phyloP scores from a whole-genome alignment of 306 rosid genomes.

The Astragalus membranaceus region DNA sequence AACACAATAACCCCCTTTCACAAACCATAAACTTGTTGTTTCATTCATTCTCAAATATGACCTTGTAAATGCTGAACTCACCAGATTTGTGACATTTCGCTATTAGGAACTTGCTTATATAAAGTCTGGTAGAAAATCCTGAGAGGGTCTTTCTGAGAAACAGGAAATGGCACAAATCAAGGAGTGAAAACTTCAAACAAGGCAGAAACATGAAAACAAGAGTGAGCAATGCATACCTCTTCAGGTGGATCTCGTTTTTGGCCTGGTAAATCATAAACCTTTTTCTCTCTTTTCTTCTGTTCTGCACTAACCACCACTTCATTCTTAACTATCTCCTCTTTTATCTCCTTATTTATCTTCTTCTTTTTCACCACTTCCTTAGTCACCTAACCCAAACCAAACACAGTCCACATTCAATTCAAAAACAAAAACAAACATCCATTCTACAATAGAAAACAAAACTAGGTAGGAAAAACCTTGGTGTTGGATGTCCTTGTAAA shows the following conservation, averaged over 20 bases:
- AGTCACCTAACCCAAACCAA: conserved; percentile 6
- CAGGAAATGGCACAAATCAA: not conserved
- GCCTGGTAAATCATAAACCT: conserved; percentile 80
- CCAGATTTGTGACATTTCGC: conserved; percentile 92
- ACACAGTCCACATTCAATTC: not conserved
- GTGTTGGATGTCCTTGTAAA: conserved; percentile 15
- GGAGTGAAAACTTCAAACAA: not conserved
- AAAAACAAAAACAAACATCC: not conserved
- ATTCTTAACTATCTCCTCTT: not conserved
- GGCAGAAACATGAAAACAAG: not conserved
- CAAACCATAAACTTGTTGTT: not conserved
- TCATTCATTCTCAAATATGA: not conserved
- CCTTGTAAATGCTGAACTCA: conserved; percentile 25
- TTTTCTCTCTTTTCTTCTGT: conserved; percentile 44
- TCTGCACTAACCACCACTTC: not conserved
- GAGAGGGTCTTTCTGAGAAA: conserved; percentile 72
- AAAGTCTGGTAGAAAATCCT: conserved; percentile 73
- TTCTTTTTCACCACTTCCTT: conserved; percentile 44
- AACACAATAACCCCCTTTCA: not conserved
- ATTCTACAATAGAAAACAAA: not conserved
- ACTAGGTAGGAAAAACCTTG: conserved; percentile 23
- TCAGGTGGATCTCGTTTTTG: conserved; percentile 88
- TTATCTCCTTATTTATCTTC: conserved; percentile 20
- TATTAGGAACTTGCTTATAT: conserved; percentile 43
- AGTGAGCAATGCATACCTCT: conserved; percentile 35